Conservation (phyloP, 257 asterid species). For the Oldenlandia corymbosa region DNA sequence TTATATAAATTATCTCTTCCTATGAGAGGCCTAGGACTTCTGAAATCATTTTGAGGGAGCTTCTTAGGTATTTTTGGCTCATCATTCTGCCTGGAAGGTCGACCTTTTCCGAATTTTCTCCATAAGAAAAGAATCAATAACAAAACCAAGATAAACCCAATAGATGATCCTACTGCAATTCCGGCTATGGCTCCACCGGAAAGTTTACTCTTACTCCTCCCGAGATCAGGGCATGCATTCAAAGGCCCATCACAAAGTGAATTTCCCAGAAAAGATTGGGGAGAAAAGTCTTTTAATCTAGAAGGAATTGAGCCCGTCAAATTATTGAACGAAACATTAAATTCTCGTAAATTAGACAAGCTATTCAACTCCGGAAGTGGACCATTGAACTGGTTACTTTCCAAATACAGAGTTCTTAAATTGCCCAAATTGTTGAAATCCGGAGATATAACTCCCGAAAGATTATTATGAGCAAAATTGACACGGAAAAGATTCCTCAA, state of each 20-base stretch:
- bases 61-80: constrained; percentile 20
- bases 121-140: constrained; percentile 17
- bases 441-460: constrained; percentile 33
- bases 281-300: constrained; percentile 22
- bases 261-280: constrained; percentile 41
- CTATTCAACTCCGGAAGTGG: constrained; percentile 31
- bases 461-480: constrained; percentile 34
- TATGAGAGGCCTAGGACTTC: constrained; percentile 12
- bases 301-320: constrained; percentile 42
- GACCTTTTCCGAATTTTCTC: constrained; percentile 23
- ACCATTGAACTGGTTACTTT: constrained; percentile 50
- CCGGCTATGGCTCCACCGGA: constrained; percentile 58
- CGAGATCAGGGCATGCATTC: constrained; percentile 26
- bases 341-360: constrained; percentile 18
- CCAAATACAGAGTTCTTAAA: constrained; percentile 38
- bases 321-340: constrained; percentile 55
- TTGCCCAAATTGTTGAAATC: constrained; percentile 27
- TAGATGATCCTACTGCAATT: constrained; percentile 38
- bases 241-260: constrained; percentile 44
- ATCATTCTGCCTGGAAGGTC: constrained; percentile 7
- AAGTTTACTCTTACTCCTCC: constrained; percentile 17
- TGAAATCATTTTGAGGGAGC: constrained; percentile 9
- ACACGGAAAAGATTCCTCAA: constrained; percentile 37
- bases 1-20: constrained; percentile 14
- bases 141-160: constrained; percentile 24